phyloP scores from a whole-genome alignment of 106 monocot species.

The Ottelia alismoides region DNA sequence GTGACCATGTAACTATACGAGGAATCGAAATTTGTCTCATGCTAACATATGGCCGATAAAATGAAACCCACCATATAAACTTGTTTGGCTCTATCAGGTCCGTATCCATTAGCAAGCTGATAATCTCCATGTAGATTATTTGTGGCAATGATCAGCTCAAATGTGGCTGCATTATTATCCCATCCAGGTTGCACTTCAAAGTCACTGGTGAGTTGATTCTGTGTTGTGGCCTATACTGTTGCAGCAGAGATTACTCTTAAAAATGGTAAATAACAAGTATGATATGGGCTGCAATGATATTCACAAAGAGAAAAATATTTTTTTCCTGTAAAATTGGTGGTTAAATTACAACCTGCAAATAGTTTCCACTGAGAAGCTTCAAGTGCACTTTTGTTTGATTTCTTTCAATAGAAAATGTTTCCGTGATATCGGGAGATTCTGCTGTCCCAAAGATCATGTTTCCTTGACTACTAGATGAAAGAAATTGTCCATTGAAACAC shows the following conservation, averaged over 20 bases:
- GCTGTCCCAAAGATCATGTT: constrained; percentile 38
- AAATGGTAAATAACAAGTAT: too few species aligned
- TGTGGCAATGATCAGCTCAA: constrained; percentile 50
- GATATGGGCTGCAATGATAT: too few species aligned
- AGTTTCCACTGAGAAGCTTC: constrained; percentile 38
- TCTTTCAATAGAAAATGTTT: constrained; percentile 56
- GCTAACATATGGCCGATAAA: too few species aligned
- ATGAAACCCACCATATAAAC: constrained; percentile 31
- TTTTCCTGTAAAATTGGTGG: too few species aligned
- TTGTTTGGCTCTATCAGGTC: constrained; percentile 36
- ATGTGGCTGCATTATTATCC: constrained; percentile 62
- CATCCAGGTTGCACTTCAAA: constrained; percentile 44
- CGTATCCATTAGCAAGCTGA: constrained; percentile 84
- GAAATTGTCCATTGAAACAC: constrained; percentile 51
- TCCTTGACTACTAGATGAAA: constrained; percentile 25
- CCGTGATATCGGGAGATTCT: constrained; percentile 23
- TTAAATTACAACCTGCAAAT: constrained; percentile 74
- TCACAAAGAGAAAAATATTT: too few species aligned
- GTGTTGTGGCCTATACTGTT: constrained; percentile 37
- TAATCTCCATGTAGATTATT: constrained; percentile 77
- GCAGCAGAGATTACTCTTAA: too few species aligned
- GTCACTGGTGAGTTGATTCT: constrained; percentile 41
- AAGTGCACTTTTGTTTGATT: constrained; percentile 47
- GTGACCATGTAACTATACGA: too few species aligned
- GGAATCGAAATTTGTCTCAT: too few species aligned